Percentiles rank a stretch among this genome's conserved stretches.
Conservation (phyloP, 108 stramenopile genomes). For the Schizochytrium sp. region DNA sequence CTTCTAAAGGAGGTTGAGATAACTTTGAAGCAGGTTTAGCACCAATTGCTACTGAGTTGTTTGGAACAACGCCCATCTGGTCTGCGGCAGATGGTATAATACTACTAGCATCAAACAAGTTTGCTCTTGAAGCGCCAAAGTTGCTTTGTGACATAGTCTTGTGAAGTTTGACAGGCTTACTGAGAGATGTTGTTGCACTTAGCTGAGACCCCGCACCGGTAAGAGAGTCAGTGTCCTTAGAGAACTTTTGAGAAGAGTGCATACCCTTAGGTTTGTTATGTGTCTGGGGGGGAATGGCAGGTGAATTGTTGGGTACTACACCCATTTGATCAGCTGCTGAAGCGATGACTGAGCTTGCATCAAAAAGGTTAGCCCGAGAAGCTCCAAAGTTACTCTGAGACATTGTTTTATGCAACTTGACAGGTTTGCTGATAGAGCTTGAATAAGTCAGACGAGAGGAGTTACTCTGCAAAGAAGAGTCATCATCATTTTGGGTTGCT, state of each 20-base stretch:
- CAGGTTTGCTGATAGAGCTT: not conserved
- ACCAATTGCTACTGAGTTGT: not conserved
- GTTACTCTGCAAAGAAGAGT: no score
- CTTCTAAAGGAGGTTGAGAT: not conserved
- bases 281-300: not conserved
- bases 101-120: not conserved
- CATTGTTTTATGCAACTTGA: not conserved
- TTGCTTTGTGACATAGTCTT: slow-evolving; percentile 8
- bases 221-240: not conserved
- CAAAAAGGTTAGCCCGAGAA: slow-evolving; percentile 18
- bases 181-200: not conserved
- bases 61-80: slow-evolving; percentile 28
- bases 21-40: not conserved
- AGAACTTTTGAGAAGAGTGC: no score
- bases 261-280: not conserved
- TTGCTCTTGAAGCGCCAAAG: not conserved
- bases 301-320: not conserved
- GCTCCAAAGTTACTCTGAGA: not conserved
- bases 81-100: slow-evolving; percentile 16
- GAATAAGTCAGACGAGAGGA: not conserved
- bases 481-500: no score
- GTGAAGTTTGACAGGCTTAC: not conserved
- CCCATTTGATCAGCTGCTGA: slow-evolving; percentile 13
- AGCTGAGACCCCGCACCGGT: not conserved
- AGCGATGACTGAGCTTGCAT: not conserved